Evolutionary conservation across 2,329 filamentous ascomycete species (phyloP).

Genomic region (Ophiostoma sp.): DNA sequence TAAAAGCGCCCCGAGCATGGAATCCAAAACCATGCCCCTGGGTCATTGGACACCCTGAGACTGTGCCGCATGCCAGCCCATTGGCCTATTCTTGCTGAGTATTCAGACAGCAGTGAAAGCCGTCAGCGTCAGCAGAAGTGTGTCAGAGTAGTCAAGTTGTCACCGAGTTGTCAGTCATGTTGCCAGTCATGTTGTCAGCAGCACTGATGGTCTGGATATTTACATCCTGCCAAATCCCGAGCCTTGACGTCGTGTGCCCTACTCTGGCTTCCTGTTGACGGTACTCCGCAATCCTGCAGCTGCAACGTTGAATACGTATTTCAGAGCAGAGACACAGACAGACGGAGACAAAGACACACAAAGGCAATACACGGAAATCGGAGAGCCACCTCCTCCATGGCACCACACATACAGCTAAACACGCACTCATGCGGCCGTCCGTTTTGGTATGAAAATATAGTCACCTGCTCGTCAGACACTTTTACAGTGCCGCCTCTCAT

Average conservation of each 20-base stretch:
- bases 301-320: not conserved
- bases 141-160: no score
- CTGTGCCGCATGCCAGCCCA: not conserved
- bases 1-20: not conserved
- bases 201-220: not conserved
- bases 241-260: not conserved
- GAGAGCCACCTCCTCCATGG: not conserved
- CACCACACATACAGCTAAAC: slow-evolving; percentile 3
- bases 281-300: not conserved
- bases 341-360: no score
- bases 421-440: slow-evolving; percentile 3
- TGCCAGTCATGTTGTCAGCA: not conserved
- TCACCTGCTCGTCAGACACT: slow-evolving; percentile 3
- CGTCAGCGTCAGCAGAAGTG: not conserved
- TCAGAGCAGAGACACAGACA: no score
- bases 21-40: not conserved
- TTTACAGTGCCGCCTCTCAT: not conserved
- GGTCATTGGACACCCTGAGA: not conserved
- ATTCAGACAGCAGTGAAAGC: not conserved
- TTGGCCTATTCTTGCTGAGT: not conserved
- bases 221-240: no score
- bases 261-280: not conserved
- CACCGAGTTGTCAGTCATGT: no score
- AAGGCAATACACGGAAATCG: no score
- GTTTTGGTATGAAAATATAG: slow-evolving; percentile 2